These are phyloP conservation scores for Rubia balearica DNA, from an alignment of 305 asterid genomes.

Conservation along the genomic window DNA sequence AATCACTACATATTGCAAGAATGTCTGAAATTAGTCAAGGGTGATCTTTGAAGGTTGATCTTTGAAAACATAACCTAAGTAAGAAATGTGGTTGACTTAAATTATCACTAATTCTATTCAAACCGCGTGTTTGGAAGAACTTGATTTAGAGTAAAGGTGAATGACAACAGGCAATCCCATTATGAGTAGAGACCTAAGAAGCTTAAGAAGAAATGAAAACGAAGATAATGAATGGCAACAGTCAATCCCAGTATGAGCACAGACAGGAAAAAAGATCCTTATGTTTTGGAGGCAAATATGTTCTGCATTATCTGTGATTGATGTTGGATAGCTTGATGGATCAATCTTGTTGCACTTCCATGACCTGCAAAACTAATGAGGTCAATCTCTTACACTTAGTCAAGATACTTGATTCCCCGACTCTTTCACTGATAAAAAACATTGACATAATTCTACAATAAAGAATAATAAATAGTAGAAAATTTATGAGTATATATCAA, in stretches of 20 bases:
- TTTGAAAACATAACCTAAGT: background rate
- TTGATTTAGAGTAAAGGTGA: slow-evolving; percentile 10
- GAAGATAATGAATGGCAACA: slow-evolving; percentile 1
- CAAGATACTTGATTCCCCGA: no score
- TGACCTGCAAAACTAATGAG: slow-evolving; percentile 35
- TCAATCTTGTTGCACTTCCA: slow-evolving; percentile 69
- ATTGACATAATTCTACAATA: no score
- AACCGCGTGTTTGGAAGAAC: background rate
- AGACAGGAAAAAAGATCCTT: background rate
- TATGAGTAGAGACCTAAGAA: slow-evolving; percentile 20
- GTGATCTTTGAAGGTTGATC: no score
- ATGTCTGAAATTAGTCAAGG: no score
- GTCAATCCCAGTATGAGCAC: background rate
- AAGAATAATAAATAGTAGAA: no score
- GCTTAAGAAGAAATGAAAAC: slow-evolving; percentile 6
- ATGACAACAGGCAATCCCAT: slow-evolving; percentile 23
- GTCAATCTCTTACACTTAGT: no score
- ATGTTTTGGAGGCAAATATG: background rate
- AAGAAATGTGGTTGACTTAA: background rate
- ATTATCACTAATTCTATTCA: no score
- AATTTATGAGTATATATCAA: no score
- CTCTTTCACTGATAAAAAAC: no score
- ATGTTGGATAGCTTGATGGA: slow-evolving; percentile 19
- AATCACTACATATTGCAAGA: no score
- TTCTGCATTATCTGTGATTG: background rate